phyloP scores from a whole-genome alignment of 1,139 yeast species.

The Spathaspora sp. region DNA sequence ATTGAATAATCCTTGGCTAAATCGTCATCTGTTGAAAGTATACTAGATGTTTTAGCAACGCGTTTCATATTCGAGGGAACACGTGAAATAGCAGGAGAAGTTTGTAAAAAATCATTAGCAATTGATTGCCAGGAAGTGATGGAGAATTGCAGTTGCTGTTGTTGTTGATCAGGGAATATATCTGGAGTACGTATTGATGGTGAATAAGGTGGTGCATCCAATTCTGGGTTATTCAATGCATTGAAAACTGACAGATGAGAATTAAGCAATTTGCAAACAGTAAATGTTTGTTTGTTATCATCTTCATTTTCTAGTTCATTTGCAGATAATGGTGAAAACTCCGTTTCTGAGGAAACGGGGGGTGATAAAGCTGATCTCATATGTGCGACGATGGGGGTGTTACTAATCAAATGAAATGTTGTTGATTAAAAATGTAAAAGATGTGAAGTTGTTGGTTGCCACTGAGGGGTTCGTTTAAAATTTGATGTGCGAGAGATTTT shows the following conservation, averaged over 20 bases:
- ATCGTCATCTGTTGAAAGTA: slow-evolving; percentile 10
- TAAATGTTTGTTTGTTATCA: not conserved
- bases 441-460: not conserved
- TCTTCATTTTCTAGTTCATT: slow-evolving; percentile 1
- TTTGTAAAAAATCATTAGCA: slow-evolving; percentile 4
- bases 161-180: slow-evolving; percentile 3
- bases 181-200: slow-evolving; percentile 13
- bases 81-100: slow-evolving; percentile 6
- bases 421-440: not conserved
- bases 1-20: slow-evolving; percentile 15
- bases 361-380: not conserved
- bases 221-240: slow-evolving; percentile 43
- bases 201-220: slow-evolving; percentile 23
- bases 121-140: slow-evolving; percentile 25
- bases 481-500: not conserved
- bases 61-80: slow-evolving; percentile 6
- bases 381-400: too few relatives aligned
- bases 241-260: slow-evolving; percentile 43
- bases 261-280: slow-evolving; percentile 23
- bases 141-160: slow-evolving; percentile 12
- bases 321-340: not conserved
- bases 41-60: slow-evolving; percentile 7
- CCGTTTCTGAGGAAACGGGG: not conserved
- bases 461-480: slow-evolving; percentile 1
- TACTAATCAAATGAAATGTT: too few relatives aligned